Evolutionary conservation across 805 yeast species (phyloP).

Genomic region (Candida hungchunana): DNA sequence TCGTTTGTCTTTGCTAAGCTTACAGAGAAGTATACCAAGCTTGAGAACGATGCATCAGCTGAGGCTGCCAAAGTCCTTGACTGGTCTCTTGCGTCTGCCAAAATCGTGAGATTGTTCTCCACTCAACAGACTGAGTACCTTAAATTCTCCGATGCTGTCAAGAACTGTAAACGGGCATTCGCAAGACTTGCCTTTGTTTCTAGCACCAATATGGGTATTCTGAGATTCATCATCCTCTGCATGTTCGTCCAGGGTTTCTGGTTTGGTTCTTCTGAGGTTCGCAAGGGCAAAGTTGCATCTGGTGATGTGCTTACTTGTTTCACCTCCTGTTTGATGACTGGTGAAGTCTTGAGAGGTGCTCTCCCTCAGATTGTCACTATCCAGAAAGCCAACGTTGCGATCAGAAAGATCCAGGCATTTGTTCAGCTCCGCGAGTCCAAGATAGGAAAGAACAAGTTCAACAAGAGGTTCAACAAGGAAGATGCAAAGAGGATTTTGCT

Average conservation of each 20-base stretch:
- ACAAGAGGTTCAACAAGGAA: constrained; percentile 7
- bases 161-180: constrained; percentile 34
- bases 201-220: constrained; percentile 50
- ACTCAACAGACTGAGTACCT: constrained; percentile 50
- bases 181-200: constrained; percentile 43
- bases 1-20: constrained; percentile 48
- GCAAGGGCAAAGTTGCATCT: constrained; percentile 42
- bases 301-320: constrained; percentile 79
- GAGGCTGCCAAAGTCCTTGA: constrained; percentile 56
- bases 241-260: constrained; percentile 92
- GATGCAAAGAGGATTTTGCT: constrained; percentile 16
- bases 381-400: constrained; percentile 72
- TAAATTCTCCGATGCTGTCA: constrained; percentile 34
- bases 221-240: constrained; percentile 54
- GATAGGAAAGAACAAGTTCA: constrained; percentile 11
- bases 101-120: constrained; percentile 56
- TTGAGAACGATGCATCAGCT: constrained; percentile 56
- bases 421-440: constrained; percentile 24
- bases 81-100: constrained; percentile 64
- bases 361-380: constrained; percentile 55
- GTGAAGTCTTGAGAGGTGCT: constrained; percentile 52
- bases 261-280: constrained; percentile 75
- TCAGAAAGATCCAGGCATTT: constrained; percentile 42
- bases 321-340: constrained; percentile 72
- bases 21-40: constrained; percentile 43